phyloP scores from a whole-genome alignment of 2,329 filamentous ascomycete genomes.

The Epichloe aotearoae region DNA sequence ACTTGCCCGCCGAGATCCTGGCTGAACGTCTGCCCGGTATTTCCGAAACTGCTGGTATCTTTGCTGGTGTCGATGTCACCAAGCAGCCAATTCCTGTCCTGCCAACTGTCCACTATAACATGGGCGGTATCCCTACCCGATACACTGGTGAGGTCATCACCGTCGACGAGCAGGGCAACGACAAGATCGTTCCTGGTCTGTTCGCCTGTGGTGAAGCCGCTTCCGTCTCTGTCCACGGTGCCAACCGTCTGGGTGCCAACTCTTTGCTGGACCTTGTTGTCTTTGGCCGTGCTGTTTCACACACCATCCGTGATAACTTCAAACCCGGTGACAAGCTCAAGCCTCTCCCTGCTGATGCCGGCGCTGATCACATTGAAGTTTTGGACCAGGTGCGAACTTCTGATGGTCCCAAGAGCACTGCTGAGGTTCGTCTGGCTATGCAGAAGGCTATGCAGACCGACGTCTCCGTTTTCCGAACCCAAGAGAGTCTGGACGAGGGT shows the following conservation, averaged over 20 bases:
- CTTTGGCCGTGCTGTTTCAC: slow-evolving; percentile 92
- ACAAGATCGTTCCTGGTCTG: slow-evolving; percentile 86
- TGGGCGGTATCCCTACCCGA: slow-evolving; percentile 96
- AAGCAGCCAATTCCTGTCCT: slow-evolving; percentile 96
- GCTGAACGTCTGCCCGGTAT: slow-evolving; percentile 97
- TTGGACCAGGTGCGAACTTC: slow-evolving; percentile 79
- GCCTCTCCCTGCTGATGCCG: slow-evolving; percentile 71
- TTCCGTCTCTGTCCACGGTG: slow-evolving; percentile 95
- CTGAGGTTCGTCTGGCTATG: slow-evolving; percentile 82
- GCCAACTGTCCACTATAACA: slow-evolving; percentile 98
- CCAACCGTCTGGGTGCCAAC: slow-evolving; percentile 96
- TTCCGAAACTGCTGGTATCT: slow-evolving; percentile 95
- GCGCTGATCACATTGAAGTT: slow-evolving; percentile 72
- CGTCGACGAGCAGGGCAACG: slow-evolving; percentile 71
- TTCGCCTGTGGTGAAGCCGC: slow-evolving; percentile 96
- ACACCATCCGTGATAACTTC: slow-evolving; percentile 93
- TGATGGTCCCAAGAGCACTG: slow-evolving; percentile 73
- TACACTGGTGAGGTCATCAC: slow-evolving; percentile 96
- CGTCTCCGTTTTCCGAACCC: slow-evolving; percentile 90
- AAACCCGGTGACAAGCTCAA: slow-evolving; percentile 69
- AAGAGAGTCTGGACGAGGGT: slow-evolving; percentile 87
- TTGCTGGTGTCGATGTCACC: slow-evolving; percentile 89
- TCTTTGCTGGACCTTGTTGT: slow-evolving; percentile 95
- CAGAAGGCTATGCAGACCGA: slow-evolving; percentile 98
- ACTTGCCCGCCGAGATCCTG: slow-evolving; percentile 81